Evolutionary conservation across 2,329 filamentous ascomycete species (phyloP).

Genomic region (Fusarium sp.): DNA sequence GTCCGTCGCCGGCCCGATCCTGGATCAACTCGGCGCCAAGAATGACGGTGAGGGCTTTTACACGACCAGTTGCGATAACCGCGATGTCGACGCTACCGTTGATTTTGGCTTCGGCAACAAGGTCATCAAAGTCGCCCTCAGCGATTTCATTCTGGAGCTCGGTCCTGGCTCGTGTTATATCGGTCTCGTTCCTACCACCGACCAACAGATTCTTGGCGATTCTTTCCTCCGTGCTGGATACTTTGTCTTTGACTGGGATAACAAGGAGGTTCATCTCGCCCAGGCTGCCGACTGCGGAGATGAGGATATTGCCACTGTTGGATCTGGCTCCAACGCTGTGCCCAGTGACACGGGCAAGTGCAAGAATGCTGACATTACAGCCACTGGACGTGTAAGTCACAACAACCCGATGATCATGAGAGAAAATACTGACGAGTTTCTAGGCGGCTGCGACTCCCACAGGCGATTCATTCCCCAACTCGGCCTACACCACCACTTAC

Average conservation of each 20-base stretch:
- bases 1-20: constrained; percentile 58
- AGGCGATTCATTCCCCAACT: constrained; percentile 28
- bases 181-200: constrained; percentile 57
- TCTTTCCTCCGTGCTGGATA: constrained; percentile 60
- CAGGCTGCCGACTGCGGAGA: constrained; percentile 59
- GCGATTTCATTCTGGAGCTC: constrained; percentile 65
- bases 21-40: constrained; percentile 58
- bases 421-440: neutral
- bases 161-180: constrained; percentile 57
- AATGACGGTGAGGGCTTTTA: constrained; percentile 60
- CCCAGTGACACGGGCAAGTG: constrained; percentile 55
- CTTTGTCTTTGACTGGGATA: constrained; percentile 63
- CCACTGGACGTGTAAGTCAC: constrained; percentile 23
- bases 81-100: constrained; percentile 56
- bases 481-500: constrained; percentile 46
- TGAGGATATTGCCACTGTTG: constrained; percentile 55
- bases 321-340: constrained; percentile 52
- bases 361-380: constrained; percentile 48
- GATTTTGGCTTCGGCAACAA: constrained; percentile 63
- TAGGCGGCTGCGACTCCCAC: constrained; percentile 25
- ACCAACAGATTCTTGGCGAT: constrained; percentile 61
- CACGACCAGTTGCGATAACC: constrained; percentile 59
- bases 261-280: constrained; percentile 57
- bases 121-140: constrained; percentile 58
- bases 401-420: neutral